Evolutionary conservation across 805 yeast genomes (phyloP), one percentile per base, ranked within the genome.

Genomic region (Kregervanrija delftensis): DNA sequence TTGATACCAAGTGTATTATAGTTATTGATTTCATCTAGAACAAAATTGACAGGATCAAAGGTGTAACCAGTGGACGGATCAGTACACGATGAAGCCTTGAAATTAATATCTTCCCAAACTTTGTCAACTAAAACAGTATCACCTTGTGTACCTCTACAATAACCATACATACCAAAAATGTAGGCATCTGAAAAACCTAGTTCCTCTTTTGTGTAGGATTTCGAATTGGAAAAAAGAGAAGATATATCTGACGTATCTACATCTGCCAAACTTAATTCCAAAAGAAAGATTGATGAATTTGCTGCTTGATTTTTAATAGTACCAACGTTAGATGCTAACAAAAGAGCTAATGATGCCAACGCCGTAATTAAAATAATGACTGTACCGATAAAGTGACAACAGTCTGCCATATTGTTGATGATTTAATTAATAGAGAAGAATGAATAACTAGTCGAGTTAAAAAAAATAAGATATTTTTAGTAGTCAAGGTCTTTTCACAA

Each of bases 111-210:
- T 39, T 52, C 47, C 47, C 50, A 42, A 4, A 39, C 31, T 9
- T 41, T 22, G 16, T 50, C 49, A 6, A 33, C 32, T 12, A 28
- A 13, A 30, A 57, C 46, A 12, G 47, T 40, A 11, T 53, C n/a
- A 35, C 42, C 45, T 13, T 46, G 35, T 4, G 44, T 39, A 16
- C 80, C 83, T 43, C 66, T 54, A 60, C 89, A 82, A 62, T 77
- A 81, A 17, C 83, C 83, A 76, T 83, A 81, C 52, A 77, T 62
- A 33, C 86, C 85, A 32, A 79, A 64, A 12, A 75, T 69, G 51
- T 76, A 76, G 30, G 73, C 65, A 37, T 71, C 72, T 3, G 74
- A 59, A 8, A 79, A 52, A 2, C 74, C 75, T 3, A 69, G 50
- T 5, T 50, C 55, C n/a, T 54, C 28, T 3, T 36, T 10, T 3